A percentile compares a stretch with the other conserved stretches of the same genome.
Conservation (phyloP, 768 basidiomycete species). For the Amanita phalloides region DNA sequence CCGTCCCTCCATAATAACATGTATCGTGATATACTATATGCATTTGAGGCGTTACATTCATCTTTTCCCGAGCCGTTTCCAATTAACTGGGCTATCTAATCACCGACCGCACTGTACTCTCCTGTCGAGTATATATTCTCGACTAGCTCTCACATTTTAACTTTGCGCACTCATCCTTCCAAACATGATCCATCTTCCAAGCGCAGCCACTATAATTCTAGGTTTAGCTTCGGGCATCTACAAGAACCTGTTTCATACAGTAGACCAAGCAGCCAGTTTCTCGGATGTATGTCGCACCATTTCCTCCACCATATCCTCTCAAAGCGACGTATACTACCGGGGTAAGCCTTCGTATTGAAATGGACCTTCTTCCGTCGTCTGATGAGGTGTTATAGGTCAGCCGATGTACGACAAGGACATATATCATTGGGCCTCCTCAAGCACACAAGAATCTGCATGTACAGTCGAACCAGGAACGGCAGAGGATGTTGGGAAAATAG, state of each 20-base stretch:
- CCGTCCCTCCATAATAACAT: too few relatives aligned
- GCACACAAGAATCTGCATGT: neutral
- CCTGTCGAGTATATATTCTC: too few relatives aligned
- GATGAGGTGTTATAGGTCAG: neutral
- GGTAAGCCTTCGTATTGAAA: slow-evolving; percentile 10
- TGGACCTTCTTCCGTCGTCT: neutral
- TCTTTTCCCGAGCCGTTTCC: too few relatives aligned
- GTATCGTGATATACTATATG: too few relatives aligned
- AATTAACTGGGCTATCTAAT: too few relatives aligned
- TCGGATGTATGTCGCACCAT: neutral
- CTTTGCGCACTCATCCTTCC: too few relatives aligned
- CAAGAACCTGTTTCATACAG: neutral
- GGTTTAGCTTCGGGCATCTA: neutral
- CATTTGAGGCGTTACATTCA: too few relatives aligned
- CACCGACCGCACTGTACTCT: too few relatives aligned
- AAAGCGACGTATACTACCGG: neutral
- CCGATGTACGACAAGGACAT: neutral
- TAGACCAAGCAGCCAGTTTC: neutral
- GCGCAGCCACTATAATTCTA: neutral
- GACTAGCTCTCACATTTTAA: too few relatives aligned
- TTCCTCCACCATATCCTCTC: neutral
- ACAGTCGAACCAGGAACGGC: slow-evolving; percentile 4
- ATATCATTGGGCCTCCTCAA: slow-evolving; percentile 1
- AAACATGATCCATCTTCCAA: neutral
- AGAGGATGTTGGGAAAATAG: slow-evolving; percentile 2